A percentile compares a stretch with the other conserved stretches of the same genome.
Evolutionary conservation across 495 filamentous ascomycete genomes (phyloP).

Genomic region (Penicillium argentinense): DNA sequence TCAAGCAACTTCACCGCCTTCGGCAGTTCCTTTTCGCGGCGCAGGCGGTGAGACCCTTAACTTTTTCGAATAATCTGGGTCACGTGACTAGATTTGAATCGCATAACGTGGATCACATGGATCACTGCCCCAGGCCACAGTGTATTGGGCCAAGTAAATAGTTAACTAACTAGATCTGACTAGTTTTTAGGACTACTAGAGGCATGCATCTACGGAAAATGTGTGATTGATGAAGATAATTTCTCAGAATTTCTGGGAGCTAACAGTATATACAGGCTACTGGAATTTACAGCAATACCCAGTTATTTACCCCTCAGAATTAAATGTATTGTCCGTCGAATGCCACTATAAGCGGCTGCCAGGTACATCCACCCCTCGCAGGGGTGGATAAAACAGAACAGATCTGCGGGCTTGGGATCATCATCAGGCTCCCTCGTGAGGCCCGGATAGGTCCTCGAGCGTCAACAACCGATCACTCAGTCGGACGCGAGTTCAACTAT

Average conservation of each 20-base stretch:
- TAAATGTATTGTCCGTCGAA: background rate
- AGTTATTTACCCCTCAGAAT: background rate
- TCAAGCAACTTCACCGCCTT: slow-evolving; percentile 25
- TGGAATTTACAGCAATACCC: background rate
- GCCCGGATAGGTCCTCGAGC: slow-evolving; percentile 41
- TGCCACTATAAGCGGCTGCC: slow-evolving; percentile 5
- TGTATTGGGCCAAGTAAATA: too few relatives aligned
- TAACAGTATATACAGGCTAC: slow-evolving; percentile 1
- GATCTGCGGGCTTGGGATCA: background rate
- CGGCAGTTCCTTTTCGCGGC: too few relatives aligned
- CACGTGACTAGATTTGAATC: too few relatives aligned
- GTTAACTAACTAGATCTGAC: background rate
- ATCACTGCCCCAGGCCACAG: too few relatives aligned
- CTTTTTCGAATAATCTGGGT: too few relatives aligned
- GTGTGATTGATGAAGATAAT: background rate
- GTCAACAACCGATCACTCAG: slow-evolving; percentile 22
- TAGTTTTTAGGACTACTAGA: too few relatives aligned
- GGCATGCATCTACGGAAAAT: too few relatives aligned
- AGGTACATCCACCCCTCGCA: background rate
- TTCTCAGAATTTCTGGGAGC: background rate
- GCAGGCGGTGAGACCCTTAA: too few relatives aligned
- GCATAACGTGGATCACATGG: too few relatives aligned
- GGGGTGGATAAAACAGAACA: slow-evolving; percentile 12
- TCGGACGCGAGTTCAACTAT: slow-evolving; percentile 44
- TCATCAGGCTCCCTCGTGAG: slow-evolving; percentile 1